A percentile compares a stretch with the other conserved stretches of the same genome.
Conservation (phyloP, 129 eudicot species). For the Erigeron canadensis region DNA sequence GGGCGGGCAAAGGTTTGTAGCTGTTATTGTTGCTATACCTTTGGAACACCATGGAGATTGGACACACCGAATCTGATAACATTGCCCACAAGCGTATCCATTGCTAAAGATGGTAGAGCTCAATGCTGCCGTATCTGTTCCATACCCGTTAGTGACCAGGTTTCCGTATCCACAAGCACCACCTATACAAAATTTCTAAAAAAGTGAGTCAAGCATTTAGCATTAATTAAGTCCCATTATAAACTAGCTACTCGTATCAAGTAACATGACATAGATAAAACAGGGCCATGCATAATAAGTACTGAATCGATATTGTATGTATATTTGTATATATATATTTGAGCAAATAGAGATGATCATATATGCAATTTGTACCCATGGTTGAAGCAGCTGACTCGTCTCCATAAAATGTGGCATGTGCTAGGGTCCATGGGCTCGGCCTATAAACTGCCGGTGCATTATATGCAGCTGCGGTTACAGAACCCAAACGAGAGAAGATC, state of each 20-base stretch:
- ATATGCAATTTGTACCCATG: conserved; percentile 40
- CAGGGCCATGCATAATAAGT: not conserved
- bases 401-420: conserved; percentile 74
- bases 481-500: conserved; percentile 24
- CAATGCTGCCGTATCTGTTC: conserved; percentile 64
- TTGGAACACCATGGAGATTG: conserved; percentile 51
- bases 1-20: conserved; percentile 84
- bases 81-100: conserved; percentile 68
- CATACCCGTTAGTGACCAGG: conserved; percentile 54
- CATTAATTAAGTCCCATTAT: not conserved
- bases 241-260: too few relatives aligned
- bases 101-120: conserved; percentile 59
- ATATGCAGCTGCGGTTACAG: conserved; percentile 11
- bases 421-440: conserved; percentile 46
- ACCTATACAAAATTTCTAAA: conserved; percentile 31
- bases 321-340: too few relatives aligned
- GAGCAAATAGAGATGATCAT: not conserved
- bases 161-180: conserved; percentile 89
- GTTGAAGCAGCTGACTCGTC: conserved; percentile 67
- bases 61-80: conserved; percentile 59
- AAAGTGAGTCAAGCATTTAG: not conserved
- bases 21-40: conserved; percentile 45
- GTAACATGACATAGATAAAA: too few relatives aligned
- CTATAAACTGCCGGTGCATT: conserved; percentile 20
- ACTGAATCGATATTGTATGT: not conserved